Evolutionary conservation across 805 yeast genomes (phyloP), one percentile per base, ranked within the genome.

Genomic region (Candida odintsovae): DNA sequence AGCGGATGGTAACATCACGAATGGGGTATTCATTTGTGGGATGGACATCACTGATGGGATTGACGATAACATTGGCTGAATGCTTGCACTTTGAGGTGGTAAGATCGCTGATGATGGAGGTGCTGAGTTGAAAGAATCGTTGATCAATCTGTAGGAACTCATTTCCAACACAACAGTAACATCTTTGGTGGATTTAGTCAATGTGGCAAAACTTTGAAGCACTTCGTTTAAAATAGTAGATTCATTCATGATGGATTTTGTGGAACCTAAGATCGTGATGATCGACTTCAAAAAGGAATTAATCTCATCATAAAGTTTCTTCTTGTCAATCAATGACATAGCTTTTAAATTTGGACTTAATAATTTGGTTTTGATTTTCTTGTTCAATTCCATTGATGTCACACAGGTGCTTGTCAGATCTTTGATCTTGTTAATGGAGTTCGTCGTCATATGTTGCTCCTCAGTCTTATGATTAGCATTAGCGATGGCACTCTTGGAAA

Each of bases 141-240:
- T 60, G 37, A 60, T 56, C 45, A 60, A 41, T 46, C 71, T 67
- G 59, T 73, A 77, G 16, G 83, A 71, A 49, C 85, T 78, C 37
- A 76, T 72, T 61, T 90, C 97, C 38, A 90, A 67, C 55, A 87
- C 72, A n/a, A 88, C 82, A 0, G 97, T 90, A 15, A 92, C 85
- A 59, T 92, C 98, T 58, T 92, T 92, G 4, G 97, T 88, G 3
- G 90, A 86, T 53, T 88, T 81, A 0, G 97, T 90, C 48, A 92
- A 70, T 33, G 81, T 78, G 0, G 96, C 87, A 66, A 92, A 76
- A 6, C 86, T 79, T 8, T 90, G 82, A 48, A 96, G 71, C 6
- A 84, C 83, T 46, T 87, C 96, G 55, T 85, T 82, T 43, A 92
- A 71, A 15, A 83, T 76, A 0, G 95, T 90, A 47, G 89, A 72